These are phyloP conservation scores for Ilex paraguariensis DNA, from an alignment of 305 asterid species.

Conservation along the genomic window DNA sequence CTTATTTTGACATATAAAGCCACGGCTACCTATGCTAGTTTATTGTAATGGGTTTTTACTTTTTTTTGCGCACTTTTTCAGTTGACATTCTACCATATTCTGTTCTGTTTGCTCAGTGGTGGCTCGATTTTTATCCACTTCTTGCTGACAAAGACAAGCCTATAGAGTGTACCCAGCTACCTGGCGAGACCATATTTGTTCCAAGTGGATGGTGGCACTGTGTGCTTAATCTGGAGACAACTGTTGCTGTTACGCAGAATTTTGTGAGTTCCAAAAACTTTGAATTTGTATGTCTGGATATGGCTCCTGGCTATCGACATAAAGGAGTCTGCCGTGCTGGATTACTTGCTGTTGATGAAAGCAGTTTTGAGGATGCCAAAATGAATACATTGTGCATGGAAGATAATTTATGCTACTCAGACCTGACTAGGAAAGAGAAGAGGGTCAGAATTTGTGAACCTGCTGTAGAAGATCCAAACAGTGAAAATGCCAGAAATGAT, in stretches of 20 bases:
- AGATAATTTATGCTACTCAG: conserved; percentile 37
- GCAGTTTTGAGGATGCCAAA: conserved; percentile 33
- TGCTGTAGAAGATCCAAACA: conserved; percentile 23
- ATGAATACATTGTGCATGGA: conserved; percentile 23
- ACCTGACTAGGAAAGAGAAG: conserved; percentile 63
- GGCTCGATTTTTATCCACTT: conserved; percentile 97
- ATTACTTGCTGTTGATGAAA: conserved; percentile 82
- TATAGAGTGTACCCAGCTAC: conserved; percentile 94
- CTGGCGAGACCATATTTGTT: conserved; percentile 95
- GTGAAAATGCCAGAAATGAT: conserved; percentile 24
- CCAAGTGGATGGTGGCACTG: conserved; percentile 99
- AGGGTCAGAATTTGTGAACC: conserved; percentile 42
- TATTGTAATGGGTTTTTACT: too few species aligned
- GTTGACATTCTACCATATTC: not conserved
- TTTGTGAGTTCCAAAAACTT: conserved; percentile 84
- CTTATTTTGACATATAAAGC: not conserved
- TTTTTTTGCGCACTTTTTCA: too few species aligned
- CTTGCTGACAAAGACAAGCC: conserved; percentile 85
- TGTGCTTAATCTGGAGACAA: conserved; percentile 86
- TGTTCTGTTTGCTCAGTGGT: conserved; percentile 59
- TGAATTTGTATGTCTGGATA: conserved; percentile 86
- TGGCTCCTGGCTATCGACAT: conserved; percentile 97
- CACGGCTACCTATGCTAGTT: too few species aligned
- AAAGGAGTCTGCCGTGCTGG: conserved; percentile 97
- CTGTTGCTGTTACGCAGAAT: conserved; percentile 93